Conservation (phyloP, 306 rosid species). For the Astragalus glycyphyllos region DNA sequence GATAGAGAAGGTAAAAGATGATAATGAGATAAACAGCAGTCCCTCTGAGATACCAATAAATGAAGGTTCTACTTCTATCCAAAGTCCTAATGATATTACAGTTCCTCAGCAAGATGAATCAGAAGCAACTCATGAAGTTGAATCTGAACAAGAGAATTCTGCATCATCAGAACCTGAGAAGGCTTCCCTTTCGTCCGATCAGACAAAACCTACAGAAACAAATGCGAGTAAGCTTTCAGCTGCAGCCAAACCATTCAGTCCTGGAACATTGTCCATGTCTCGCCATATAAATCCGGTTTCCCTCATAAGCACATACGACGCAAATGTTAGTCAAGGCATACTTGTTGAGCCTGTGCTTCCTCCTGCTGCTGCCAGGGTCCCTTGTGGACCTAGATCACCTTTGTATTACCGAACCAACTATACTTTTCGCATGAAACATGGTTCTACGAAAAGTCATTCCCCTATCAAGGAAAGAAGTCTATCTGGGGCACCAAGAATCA, state of each 20-base stretch:
- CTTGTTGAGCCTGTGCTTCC: conserved; percentile 70
- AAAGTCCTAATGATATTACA: conserved; percentile 46
- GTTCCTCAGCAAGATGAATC: conserved; percentile 47
- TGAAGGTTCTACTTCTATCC: conserved; percentile 53
- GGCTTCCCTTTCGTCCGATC: conserved; percentile 51
- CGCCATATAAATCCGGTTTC: conserved; percentile 59
- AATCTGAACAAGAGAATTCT: conserved; percentile 47
- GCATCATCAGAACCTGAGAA: conserved; percentile 57
- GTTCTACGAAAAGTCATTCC: conserved; percentile 52
- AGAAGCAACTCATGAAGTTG: conserved; percentile 47
- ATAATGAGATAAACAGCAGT: conserved; percentile 46
- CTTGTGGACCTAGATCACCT: conserved; percentile 91
- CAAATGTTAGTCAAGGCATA: conserved; percentile 67
- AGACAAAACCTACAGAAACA: conserved; percentile 58
- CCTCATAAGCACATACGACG: conserved; percentile 64
- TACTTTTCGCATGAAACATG: conserved; percentile 74
- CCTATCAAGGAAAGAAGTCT: conserved; percentile 59
- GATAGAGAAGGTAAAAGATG: conserved; percentile 49
- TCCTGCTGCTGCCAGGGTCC: conserved; percentile 77
- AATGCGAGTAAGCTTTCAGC: conserved; percentile 95
- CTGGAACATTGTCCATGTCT: conserved; percentile 56
- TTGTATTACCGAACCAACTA: conserved; percentile 72
- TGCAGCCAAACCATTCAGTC: conserved; percentile 90
- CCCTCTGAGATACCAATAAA: conserved; percentile 41
- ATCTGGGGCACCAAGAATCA: conserved; percentile 64